A percentile compares a stretch with the other conserved stretches of the same genome.
phyloP scores from a whole-genome alignment of 495 filamentous ascomycete genomes.

The Hyaloscypha hepaticicola region DNA sequence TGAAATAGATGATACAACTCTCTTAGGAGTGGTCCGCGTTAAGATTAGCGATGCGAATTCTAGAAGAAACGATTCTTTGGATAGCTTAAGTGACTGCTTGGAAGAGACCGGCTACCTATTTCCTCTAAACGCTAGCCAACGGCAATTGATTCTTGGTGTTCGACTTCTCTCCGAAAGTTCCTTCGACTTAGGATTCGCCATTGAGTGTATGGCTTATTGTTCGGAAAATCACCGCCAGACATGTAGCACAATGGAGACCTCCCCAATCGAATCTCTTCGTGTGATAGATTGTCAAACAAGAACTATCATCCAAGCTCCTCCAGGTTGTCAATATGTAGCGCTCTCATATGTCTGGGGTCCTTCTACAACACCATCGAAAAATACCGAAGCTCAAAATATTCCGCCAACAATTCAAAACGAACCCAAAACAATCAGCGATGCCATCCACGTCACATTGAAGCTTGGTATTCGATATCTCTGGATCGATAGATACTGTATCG shows the following conservation, averaged over 20 bases:
- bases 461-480: slow-evolving; percentile 38
- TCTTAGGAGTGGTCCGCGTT: background rate
- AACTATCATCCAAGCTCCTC: slow-evolving; percentile 11
- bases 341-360: slow-evolving; percentile 34
- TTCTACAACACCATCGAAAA: background rate
- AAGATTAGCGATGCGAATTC: background rate
- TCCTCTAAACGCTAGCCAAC: background rate
- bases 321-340: slow-evolving; percentile 21
- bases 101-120: slow-evolving; percentile 4
- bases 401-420: background rate
- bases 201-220: background rate
- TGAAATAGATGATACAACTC: slow-evolving; percentile 2
- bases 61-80: background rate
- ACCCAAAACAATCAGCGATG: slow-evolving; percentile 35
- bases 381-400: background rate
- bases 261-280: background rate
- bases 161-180: background rate
- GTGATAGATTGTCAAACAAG: slow-evolving; percentile 16
- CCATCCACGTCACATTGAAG: slow-evolving; percentile 30
- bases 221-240: background rate
- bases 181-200: background rate
- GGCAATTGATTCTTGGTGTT: background rate
- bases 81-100: background rate
- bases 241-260: background rate
- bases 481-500: slow-evolving; percentile 41